phyloP scores from a whole-genome alignment of 192 early-diverging fungal genomes.

The Coemansia sp. region DNA sequence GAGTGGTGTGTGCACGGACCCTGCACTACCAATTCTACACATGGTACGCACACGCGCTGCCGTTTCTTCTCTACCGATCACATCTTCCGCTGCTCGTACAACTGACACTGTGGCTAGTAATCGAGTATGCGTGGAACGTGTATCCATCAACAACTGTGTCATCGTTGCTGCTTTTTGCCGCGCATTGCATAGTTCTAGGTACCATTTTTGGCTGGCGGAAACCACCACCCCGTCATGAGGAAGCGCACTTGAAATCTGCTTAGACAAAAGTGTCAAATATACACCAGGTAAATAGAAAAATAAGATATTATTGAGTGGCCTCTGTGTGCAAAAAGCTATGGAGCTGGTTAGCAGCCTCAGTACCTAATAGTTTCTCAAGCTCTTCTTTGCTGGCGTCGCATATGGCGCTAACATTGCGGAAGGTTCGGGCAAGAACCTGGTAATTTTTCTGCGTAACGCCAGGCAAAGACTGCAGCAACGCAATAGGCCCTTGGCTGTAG shows the following conservation, averaged over 20 bases:
- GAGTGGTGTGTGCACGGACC: slow-evolving; percentile 81
- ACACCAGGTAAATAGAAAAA: neutral
- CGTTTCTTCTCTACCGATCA: slow-evolving; percentile 68
- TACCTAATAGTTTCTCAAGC: slow-evolving; percentile 60
- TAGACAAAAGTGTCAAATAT: neutral
- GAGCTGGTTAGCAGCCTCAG: slow-evolving; percentile 60
- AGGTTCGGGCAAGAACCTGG: slow-evolving; percentile 66
- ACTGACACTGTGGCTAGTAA: slow-evolving; percentile 31
- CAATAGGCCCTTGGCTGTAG: slow-evolving; percentile 69
- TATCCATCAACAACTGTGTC: slow-evolving; percentile 71
- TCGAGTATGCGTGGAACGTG: slow-evolving; percentile 86
- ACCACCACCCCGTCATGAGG: neutral
- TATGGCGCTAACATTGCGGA: slow-evolving; percentile 65
- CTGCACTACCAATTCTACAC: slow-evolving; percentile 97
- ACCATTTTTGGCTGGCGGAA: neutral
- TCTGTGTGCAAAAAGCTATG: slow-evolving; percentile 64
- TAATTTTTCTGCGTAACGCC: slow-evolving; percentile 85
- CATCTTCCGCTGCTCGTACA: slow-evolving; percentile 2
- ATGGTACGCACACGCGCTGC: slow-evolving; percentile 89
- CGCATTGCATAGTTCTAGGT: slow-evolving; percentile 63
- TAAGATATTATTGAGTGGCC: slow-evolving; percentile 3
- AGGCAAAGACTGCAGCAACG: slow-evolving; percentile 80
- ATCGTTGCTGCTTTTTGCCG: slow-evolving; percentile 51
- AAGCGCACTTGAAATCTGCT: neutral
- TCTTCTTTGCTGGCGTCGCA: slow-evolving; percentile 53